phyloP scores from a whole-genome alignment of 306 rosid genomes.

The Vigna nakashimae region DNA sequence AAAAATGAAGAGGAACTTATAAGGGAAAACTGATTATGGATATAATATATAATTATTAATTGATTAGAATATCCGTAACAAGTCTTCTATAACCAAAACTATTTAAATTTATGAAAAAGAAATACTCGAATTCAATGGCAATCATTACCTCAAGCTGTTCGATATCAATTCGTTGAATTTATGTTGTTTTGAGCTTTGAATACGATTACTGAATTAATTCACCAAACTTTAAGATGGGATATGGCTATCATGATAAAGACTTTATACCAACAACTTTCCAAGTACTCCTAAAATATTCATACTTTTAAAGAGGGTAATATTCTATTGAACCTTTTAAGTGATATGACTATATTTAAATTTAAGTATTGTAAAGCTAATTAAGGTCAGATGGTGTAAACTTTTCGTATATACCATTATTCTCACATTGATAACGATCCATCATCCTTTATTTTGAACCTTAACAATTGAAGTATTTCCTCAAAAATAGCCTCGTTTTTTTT shows the following conservation, averaged over 20 bases:
- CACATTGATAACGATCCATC: background rate
- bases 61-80: background rate
- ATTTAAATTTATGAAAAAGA: too few relatives aligned
- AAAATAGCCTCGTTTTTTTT: background rate
- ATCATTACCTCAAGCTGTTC: background rate
- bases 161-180: constrained; percentile 35
- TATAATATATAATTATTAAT: too few relatives aligned
- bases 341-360: background rate
- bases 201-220: constrained; percentile 7
- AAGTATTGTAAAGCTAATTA: constrained; percentile 1
- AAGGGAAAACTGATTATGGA: too few relatives aligned
- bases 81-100: background rate
- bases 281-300: background rate
- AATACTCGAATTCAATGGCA: too few relatives aligned
- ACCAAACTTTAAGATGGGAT: constrained; percentile 43
- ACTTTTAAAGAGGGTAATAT: constrained; percentile 13
- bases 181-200: constrained; percentile 20
- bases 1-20: too few relatives aligned
- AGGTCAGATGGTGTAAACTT: background rate
- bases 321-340: background rate
- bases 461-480: background rate
- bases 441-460: background rate
- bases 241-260: constrained; percentile 41
- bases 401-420: background rate
- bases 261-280: constrained; percentile 28